phyloP scores from a whole-genome alignment of 169 alveolate species.

The Hepatocystis sp. region DNA sequence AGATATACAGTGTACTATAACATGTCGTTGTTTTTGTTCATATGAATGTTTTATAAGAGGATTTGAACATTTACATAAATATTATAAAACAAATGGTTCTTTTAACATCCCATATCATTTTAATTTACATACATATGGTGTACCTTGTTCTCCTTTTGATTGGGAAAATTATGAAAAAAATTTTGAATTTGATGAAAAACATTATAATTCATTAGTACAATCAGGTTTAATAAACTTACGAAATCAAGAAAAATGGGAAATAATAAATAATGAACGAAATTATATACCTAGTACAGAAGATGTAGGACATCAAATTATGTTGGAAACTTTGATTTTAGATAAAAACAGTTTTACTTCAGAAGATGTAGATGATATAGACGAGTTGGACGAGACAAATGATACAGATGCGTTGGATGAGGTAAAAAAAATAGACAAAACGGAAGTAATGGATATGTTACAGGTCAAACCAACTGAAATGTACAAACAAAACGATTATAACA shows the following conservation, averaged over 20 bases:
- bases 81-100: constrained; percentile 81
- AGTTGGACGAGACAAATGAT: neutral
- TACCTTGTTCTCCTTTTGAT: constrained; percentile 84
- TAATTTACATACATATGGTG: constrained; percentile 85
- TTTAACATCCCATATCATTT: constrained; percentile 82
- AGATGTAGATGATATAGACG: constrained; percentile 8
- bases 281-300: constrained; percentile 83
- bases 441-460: no score
- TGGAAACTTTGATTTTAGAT: constrained; percentile 80
- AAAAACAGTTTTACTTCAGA: constrained; percentile 22
- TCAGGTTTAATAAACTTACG: constrained; percentile 79
- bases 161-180: constrained; percentile 80
- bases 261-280: constrained; percentile 78
- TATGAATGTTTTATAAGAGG: constrained; percentile 82
- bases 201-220: constrained; percentile 78
- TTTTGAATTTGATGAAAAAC: constrained; percentile 82
- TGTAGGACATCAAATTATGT: constrained; percentile 83
- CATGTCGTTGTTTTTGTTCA: constrained; percentile 84
- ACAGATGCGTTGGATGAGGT: neutral
- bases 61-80: constrained; percentile 80
- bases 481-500: no score
- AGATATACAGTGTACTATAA: constrained; percentile 82
- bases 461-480: no score
- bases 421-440: no score
- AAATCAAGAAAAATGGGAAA: constrained; percentile 79